A percentile compares a stretch with the other conserved stretches of the same genome.
Conservation (phyloP, 345 rosid species). For the Gossypium longicalyx region DNA sequence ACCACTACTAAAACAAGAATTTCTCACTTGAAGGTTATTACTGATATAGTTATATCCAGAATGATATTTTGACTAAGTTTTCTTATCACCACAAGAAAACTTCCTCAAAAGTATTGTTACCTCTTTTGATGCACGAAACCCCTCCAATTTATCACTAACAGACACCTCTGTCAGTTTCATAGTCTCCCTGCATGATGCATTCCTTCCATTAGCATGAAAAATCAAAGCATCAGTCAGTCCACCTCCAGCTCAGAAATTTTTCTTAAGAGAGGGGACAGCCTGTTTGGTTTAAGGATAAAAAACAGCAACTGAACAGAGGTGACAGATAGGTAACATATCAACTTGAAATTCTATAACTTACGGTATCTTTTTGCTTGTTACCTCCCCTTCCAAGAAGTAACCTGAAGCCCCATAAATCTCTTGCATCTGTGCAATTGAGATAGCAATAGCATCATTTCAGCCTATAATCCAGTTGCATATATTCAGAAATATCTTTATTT, state of each 20-base stretch:
- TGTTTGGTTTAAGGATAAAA: not conserved
- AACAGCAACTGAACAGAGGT: not conserved
- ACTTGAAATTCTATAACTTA: slow-evolving; percentile 36
- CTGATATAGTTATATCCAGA: not conserved
- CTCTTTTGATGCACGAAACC: slow-evolving; percentile 87
- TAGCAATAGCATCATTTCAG: slow-evolving; percentile 17
- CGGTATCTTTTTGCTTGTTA: slow-evolving; percentile 33
- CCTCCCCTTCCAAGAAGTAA: slow-evolving; percentile 67
- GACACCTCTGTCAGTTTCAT: slow-evolving; percentile 65
- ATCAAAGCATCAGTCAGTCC: not conserved
- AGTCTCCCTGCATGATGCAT: slow-evolving; percentile 42
- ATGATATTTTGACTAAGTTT: slow-evolving; percentile 11
- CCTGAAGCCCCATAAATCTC: slow-evolving; percentile 91
- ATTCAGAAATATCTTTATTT: not conserved
- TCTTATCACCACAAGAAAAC: not conserved
- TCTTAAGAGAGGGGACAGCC: not conserved
- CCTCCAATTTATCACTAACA: slow-evolving; percentile 75
- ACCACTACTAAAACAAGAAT: not conserved
- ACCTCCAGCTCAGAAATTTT: not conserved
- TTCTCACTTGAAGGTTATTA: not conserved
- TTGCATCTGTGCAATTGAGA: slow-evolving; percentile 62
- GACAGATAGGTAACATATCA: not conserved
- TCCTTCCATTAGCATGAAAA: slow-evolving; percentile 16
- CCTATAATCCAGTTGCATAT: not conserved
- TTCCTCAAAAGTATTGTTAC: slow-evolving; percentile 24